Evolutionary conservation across 2,329 filamentous ascomycete species (phyloP).

Genomic region (Sclerotinia borealis): DNA sequence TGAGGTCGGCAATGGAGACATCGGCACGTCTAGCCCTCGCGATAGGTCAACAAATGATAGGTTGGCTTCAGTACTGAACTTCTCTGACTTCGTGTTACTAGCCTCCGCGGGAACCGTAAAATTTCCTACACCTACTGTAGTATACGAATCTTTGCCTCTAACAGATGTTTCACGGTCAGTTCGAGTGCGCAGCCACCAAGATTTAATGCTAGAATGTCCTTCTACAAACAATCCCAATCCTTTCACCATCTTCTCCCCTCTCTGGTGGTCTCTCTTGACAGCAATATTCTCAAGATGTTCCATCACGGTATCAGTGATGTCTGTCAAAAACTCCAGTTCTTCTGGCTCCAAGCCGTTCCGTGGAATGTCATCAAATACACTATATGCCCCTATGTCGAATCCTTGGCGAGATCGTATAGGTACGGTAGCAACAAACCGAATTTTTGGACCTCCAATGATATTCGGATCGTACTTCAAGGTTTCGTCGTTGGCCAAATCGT

Average conservation of each 20-base stretch:
- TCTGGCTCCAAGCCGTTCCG: slow-evolving; percentile 44
- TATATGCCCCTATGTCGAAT: slow-evolving; percentile 27
- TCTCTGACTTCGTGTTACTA: not conserved
- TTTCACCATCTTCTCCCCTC: slow-evolving; percentile 14
- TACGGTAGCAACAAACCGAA: slow-evolving; percentile 26
- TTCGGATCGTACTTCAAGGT: slow-evolving; percentile 16
- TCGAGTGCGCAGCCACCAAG: slow-evolving; percentile 26
- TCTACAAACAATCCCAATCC: slow-evolving; percentile 12
- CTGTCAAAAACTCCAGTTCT: slow-evolving; percentile 50
- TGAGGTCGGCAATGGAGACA: not conserved
- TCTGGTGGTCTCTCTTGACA: slow-evolving; percentile 37
- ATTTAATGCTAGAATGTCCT: slow-evolving; percentile 11
- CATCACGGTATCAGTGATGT: slow-evolving; percentile 50
- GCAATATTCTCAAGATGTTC: slow-evolving; percentile 54
- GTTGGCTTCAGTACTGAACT: not conserved
- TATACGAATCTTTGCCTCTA: not conserved
- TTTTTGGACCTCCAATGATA: slow-evolving; percentile 18
- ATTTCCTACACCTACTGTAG: not conserved
- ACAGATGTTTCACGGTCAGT: slow-evolving; percentile 13
- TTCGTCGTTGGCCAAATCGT: slow-evolving; percentile 13
- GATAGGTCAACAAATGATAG: not conserved
- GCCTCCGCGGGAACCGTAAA: not conserved
- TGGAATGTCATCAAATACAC: slow-evolving; percentile 49
- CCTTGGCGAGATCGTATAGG: slow-evolving; percentile 24
- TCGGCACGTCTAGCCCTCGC: not conserved